Percentiles rank a stretch among this genome's conserved stretches.
These are phyloP conservation scores for Saussurea involucrata DNA, from an alignment of 129 eudicot species.

Conservation along the genomic window DNA sequence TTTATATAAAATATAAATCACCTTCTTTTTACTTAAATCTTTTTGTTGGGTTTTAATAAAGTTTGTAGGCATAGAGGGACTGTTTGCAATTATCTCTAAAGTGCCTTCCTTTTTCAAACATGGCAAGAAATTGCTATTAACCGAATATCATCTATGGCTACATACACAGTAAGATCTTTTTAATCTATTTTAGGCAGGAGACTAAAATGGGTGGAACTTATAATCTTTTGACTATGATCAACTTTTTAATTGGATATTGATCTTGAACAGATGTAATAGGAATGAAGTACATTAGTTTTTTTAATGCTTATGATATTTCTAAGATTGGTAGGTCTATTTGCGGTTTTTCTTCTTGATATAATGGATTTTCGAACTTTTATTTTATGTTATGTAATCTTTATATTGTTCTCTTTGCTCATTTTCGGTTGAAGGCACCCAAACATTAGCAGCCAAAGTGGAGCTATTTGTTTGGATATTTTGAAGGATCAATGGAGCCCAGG, in stretches of 20 bases:
- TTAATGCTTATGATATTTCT: neutral
- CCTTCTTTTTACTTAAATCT: neutral
- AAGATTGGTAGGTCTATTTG: neutral
- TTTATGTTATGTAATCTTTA: neutral
- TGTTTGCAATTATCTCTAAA: too few species aligned
- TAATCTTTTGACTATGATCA: neutral
- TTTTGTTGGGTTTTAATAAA: slow-evolving; percentile 4
- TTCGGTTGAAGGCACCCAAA: slow-evolving; percentile 83
- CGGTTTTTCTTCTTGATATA: neutral
- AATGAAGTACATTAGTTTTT: neutral
- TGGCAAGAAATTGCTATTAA: neutral
- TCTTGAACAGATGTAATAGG: neutral
- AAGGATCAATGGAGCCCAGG: slow-evolving; percentile 99
- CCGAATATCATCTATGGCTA: neutral
- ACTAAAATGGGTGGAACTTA: too few species aligned
- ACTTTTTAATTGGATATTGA: neutral
- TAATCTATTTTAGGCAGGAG: too few species aligned
- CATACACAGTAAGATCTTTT: neutral
- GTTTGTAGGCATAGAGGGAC: too few species aligned
- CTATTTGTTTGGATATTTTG: slow-evolving; percentile 90
- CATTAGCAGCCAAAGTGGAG: slow-evolving; percentile 97
- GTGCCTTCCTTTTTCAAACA: neutral
- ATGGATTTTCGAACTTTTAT: too few species aligned
- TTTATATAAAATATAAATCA: neutral
- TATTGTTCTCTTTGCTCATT: neutral